phyloP scores from a whole-genome alignment of 2,329 filamentous ascomycete genomes.

The Hymenoscyphus fructigenus region DNA sequence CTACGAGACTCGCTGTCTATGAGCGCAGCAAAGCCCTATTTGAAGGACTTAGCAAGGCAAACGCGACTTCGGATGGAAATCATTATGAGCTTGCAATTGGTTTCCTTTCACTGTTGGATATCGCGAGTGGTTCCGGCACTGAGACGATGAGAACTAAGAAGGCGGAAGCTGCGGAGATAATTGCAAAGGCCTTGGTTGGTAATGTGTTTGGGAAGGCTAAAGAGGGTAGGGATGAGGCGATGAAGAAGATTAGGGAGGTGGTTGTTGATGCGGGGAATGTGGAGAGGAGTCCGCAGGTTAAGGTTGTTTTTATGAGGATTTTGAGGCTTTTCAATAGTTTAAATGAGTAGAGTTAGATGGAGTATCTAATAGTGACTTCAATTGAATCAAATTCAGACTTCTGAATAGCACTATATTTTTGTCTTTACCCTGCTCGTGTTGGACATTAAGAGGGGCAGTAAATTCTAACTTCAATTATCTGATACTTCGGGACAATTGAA shows the following conservation, averaged over 20 bases:
- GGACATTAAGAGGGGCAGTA: no score
- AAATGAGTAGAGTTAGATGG: neutral
- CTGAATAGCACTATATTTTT: no score
- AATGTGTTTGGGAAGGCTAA: slow-evolving; percentile 33
- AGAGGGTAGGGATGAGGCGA: slow-evolving; percentile 27
- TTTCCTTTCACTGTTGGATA: slow-evolving; percentile 32
- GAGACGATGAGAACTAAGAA: slow-evolving; percentile 36
- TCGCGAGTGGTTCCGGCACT: slow-evolving; percentile 34
- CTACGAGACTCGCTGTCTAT: slow-evolving; percentile 33
- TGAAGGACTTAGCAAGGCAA: slow-evolving; percentile 30
- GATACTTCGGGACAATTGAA: no score
- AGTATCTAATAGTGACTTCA: neutral
- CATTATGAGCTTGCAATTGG: slow-evolving; percentile 25
- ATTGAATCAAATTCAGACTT: neutral
- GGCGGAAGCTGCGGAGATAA: slow-evolving; percentile 35
- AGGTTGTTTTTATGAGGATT: slow-evolving; percentile 26
- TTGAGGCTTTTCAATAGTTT: slow-evolving; percentile 2
- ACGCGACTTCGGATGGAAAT: slow-evolving; percentile 21
- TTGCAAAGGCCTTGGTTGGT: slow-evolving; percentile 28
- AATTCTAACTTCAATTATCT: no score
- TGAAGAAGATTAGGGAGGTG: slow-evolving; percentile 25
- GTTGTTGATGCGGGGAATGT: slow-evolving; percentile 26
- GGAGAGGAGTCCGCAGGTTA: slow-evolving; percentile 33
- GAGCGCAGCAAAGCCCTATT: slow-evolving; percentile 34
- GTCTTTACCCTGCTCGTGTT: no score